phyloP scores from a whole-genome alignment of 106 monocot species.

The Dactylorhiza incarnata region DNA sequence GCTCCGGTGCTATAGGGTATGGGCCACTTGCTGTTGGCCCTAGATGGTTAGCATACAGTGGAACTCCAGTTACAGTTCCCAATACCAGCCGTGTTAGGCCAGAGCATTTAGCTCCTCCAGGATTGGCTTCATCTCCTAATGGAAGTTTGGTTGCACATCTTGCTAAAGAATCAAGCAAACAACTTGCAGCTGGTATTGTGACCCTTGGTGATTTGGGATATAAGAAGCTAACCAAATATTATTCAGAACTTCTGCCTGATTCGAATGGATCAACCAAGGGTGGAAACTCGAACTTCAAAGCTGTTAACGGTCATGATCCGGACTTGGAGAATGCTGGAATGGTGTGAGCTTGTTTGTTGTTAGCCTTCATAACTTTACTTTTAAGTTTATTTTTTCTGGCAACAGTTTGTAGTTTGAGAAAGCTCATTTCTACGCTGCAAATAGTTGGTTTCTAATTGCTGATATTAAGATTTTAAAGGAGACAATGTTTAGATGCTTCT shows the following conservation, averaged over 20 bases:
- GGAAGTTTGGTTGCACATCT: conserved; percentile 70
- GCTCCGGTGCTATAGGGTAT: conserved; percentile 55
- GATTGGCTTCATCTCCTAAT: conserved; percentile 33
- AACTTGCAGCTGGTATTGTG: conserved; percentile 77
- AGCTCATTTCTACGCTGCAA: neutral
- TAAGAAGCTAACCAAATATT: conserved; percentile 84
- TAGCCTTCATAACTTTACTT: neutral
- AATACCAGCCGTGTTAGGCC: conserved; percentile 59
- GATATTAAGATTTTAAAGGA: too few relatives aligned
- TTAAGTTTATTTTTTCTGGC: neutral
- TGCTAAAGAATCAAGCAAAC: conserved; percentile 93
- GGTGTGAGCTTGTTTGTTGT: conserved; percentile 31
- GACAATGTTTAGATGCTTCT: conserved; percentile 2
- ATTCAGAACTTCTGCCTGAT: conserved; percentile 49
- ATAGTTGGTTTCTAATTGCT: too few relatives aligned
- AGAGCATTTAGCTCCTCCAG: conserved; percentile 28
- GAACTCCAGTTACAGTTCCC: conserved; percentile 53
- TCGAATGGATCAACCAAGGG: conserved; percentile 33
- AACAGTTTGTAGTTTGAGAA: neutral
- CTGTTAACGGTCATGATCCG: conserved; percentile 18
- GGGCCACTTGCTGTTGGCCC: conserved; percentile 92
- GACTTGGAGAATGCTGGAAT: conserved; percentile 65
- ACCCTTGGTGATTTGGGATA: conserved; percentile 91
- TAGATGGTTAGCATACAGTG: conserved; percentile 91
- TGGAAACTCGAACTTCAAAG: conserved; percentile 31